Evolutionary conservation across 2,329 filamentous ascomycete genomes (phyloP).

Genomic region (Bisporella sp.): DNA sequence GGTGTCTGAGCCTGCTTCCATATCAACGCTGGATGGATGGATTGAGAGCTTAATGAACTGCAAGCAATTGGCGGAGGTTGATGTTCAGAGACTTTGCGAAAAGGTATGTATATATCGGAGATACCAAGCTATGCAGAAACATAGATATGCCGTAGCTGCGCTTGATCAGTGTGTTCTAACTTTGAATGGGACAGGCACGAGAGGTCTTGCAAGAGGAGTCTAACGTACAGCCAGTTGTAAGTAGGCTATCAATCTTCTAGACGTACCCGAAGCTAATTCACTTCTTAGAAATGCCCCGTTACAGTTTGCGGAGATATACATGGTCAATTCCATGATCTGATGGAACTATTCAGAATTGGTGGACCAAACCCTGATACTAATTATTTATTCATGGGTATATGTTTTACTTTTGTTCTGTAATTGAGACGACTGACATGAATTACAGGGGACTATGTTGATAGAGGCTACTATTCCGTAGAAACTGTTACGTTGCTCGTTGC

Average conservation of each 20-base stretch:
- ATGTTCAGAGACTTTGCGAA: slow-evolving; percentile 95
- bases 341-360: slow-evolving; percentile 99
- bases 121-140: slow-evolving; percentile 10
- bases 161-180: slow-evolving; percentile 11
- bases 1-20: slow-evolving; percentile 76
- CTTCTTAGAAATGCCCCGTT: slow-evolving; percentile 82
- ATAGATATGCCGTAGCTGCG: neutral
- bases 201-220: slow-evolving; percentile 97
- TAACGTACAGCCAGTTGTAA: slow-evolving; percentile 97
- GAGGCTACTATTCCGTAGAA: slow-evolving; percentile 98
- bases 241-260: slow-evolving; percentile 20
- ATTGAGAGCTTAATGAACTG: slow-evolving; percentile 97
- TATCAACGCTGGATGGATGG: slow-evolving; percentile 93
- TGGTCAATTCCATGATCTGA: slow-evolving; percentile 96
- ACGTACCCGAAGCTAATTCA: slow-evolving; percentile 24
- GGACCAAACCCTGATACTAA: slow-evolving; percentile 97
- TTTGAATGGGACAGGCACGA: slow-evolving; percentile 57
- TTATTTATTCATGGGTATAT: slow-evolving; percentile 95
- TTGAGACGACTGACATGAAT: slow-evolving; percentile 11
- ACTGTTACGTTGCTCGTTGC: slow-evolving; percentile 94
- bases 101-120: slow-evolving; percentile 58
- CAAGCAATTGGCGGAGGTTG: slow-evolving; percentile 93
- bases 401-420: neutral
- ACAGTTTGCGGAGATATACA: slow-evolving; percentile 99
- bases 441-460: slow-evolving; percentile 92